Evolutionary conservation across 805 yeast genomes (phyloP).

Genomic region (Maudiozyma pseudohumilis): DNA sequence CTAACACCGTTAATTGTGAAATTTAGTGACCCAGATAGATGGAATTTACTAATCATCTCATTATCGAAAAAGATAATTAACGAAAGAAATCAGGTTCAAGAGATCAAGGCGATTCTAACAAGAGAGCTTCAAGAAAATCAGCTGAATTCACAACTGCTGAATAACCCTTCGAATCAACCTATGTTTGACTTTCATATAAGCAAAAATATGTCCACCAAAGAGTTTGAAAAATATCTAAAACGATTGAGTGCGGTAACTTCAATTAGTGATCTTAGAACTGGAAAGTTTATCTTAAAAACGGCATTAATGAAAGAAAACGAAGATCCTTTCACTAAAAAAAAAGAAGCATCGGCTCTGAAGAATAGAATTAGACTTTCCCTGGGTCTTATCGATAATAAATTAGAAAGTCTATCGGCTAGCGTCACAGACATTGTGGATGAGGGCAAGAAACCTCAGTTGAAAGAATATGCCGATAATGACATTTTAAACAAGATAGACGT

Average conservation of each 20-base stretch:
- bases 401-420: constrained; percentile 7
- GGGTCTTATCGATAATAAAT: constrained; percentile 21
- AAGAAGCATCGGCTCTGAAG: constrained; percentile 4
- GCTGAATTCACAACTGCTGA: neutral
- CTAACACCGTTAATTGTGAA: constrained; percentile 41
- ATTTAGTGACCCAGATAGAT: constrained; percentile 63
- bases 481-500: constrained; percentile 8
- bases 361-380: constrained; percentile 18
- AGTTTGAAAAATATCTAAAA: constrained; percentile 23
- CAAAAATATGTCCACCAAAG: constrained; percentile 8
- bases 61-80: constrained; percentile 54
- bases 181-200: constrained; percentile 8
- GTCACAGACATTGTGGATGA: neutral
- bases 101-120: constrained; percentile 58
- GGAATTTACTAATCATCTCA: constrained; percentile 55
- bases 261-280: constrained; percentile 11
- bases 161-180: neutral
- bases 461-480: neutral
- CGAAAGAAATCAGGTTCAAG: constrained; percentile 65
- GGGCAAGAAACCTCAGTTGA: neutral
- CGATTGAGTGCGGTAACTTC: constrained; percentile 14
- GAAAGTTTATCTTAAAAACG: constrained; percentile 12
- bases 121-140: constrained; percentile 39
- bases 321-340: constrained; percentile 1
- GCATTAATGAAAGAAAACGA: constrained; percentile 12